A percentile compares a stretch with the other conserved stretches of the same genome.
Evolutionary conservation across 140 eudicot species (phyloP).

Genomic region (Flaveria floridana): DNA sequence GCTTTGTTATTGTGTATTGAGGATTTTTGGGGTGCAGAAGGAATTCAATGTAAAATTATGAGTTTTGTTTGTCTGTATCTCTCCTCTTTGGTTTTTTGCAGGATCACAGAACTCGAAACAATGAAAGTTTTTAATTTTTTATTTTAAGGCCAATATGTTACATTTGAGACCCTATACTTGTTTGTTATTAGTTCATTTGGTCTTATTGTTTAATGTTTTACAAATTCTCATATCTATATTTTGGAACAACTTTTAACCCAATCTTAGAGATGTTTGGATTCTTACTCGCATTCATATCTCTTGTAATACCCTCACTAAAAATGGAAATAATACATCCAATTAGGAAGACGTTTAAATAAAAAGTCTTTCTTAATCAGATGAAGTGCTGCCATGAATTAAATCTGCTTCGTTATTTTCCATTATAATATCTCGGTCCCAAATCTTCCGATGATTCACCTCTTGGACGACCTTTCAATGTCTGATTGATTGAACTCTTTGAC

Average conservation of each 20-base stretch:
- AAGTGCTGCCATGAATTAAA: too few relatives aligned
- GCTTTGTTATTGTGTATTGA: neutral
- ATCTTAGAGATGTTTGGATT: neutral
- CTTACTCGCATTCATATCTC: too few relatives aligned
- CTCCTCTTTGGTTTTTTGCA: neutral
- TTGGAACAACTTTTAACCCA: neutral
- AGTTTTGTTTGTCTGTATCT: neutral
- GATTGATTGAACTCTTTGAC: too few relatives aligned
- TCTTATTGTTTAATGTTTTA: neutral
- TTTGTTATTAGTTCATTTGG: neutral
- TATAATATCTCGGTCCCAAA: too few relatives aligned
- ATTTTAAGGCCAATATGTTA: neutral
- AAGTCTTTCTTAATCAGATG: too few relatives aligned
- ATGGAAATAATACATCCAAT: too few relatives aligned
- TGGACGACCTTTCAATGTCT: too few relatives aligned
- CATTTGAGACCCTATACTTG: neutral
- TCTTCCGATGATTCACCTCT: too few relatives aligned
- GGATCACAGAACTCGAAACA: constrained; percentile 13
- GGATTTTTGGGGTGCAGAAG: neutral
- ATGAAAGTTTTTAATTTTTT: constrained; percentile 6
- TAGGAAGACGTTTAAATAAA: too few relatives aligned
- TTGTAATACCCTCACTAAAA: too few relatives aligned
- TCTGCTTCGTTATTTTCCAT: too few relatives aligned
- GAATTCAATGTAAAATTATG: neutral
- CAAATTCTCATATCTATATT: neutral